Evolutionary conservation across 2,329 filamentous ascomycete genomes (phyloP), one percentile per base, ranked within the genome.

Genomic region (Ophiostoma fasciatum): DNA sequence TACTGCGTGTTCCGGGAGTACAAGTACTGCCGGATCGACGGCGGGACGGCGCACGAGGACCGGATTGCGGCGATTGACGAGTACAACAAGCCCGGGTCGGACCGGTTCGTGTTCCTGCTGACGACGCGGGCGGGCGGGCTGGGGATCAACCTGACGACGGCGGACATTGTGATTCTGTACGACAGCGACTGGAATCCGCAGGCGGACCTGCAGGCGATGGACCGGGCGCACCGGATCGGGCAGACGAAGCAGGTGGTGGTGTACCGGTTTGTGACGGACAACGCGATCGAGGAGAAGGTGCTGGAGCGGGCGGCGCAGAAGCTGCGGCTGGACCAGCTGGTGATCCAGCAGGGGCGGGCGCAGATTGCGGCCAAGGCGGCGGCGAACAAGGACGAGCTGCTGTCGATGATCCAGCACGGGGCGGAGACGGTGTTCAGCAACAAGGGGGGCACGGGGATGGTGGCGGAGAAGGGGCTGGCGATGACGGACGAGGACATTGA

Each of bases 401-500:
- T 98, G 30, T 90, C 75, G 44, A 98, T 98, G 90, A 98, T 98
- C 51, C 90, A 98, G 55, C 90, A 98, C 51, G 90, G 90, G 42
- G 90, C 92, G n/a, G 84, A 92, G 54, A 84, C 82, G 46, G 81
- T 98, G 0, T 96, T 98, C 61, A 70, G 80, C 46, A 71, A 66
- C 30, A 81, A 83, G 52, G 77, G 76, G 18, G 65, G 71, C 3
- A 70, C 71, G 11, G 78, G 74, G 18, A 53, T 63, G 21, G 60
- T 80, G 30, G 65, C 66, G 5, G 68, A 69, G 12, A 71, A 74
- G 37, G 71, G 63, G 9, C 62, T 63, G 15, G 74, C 79, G 12
- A 60, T 87, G n/a, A 71, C 74, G 13, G 85, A 94, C 36, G 82
- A 87, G 32, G 87, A 94, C 46, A 92, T 98, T 39, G 90, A 98